A percentile compares a stretch with the other conserved stretches of the same genome.
Evolutionary conservation across 2,329 filamentous ascomycete genomes (phyloP).

Genomic region (Alternaria triticina): DNA sequence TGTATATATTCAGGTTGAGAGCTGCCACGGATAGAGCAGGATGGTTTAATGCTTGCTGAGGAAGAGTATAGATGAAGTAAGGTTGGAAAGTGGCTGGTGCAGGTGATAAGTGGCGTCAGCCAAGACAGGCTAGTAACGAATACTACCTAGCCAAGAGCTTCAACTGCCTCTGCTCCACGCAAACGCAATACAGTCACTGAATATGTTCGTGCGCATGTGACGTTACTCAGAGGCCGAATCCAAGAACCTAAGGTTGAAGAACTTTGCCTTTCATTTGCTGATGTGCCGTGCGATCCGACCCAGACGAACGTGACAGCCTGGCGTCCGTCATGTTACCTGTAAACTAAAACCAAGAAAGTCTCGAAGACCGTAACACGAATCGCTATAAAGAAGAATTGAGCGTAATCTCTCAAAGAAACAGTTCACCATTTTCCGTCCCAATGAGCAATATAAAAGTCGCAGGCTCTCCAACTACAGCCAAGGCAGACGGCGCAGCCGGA

Average conservation of each 20-base stretch:
- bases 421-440: neutral
- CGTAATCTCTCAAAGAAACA: neutral
- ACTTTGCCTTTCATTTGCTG: neutral
- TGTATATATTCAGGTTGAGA: neutral
- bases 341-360: neutral
- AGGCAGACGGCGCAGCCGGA: neutral
- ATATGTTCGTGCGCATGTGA: neutral
- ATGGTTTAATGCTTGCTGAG: neutral
- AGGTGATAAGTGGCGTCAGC: neutral
- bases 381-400: neutral
- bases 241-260: neutral
- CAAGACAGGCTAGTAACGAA: neutral
- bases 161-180: neutral
- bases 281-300: neutral
- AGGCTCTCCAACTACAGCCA: neutral
- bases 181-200: neutral
- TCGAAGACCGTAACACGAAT: neutral
- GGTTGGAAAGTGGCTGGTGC: constrained; percentile 1
- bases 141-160: neutral
- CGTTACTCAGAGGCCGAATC: neutral
- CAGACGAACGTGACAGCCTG: neutral
- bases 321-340: neutral
- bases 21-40: neutral
- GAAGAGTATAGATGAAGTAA: neutral
- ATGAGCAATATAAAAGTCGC: neutral